Conservation (phyloP, 257 asterid genomes). For the Solanum ahanhuiri region DNA sequence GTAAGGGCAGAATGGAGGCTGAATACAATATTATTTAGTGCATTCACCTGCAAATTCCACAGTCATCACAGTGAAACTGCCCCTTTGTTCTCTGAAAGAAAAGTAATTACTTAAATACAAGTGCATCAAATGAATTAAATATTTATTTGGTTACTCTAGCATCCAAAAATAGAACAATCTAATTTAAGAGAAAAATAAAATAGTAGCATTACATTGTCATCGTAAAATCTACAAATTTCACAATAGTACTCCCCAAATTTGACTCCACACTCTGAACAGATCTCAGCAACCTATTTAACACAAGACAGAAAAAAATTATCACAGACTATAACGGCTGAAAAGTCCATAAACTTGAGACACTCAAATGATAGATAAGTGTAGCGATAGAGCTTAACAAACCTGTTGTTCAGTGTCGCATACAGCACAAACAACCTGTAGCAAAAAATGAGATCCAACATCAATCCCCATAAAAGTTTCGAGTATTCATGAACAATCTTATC, state of each 20-base stretch:
- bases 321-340: not conserved
- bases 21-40: not conserved
- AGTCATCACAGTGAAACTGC: slow-evolving; percentile 82
- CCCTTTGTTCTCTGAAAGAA: slow-evolving; percentile 41
- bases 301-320: not conserved
- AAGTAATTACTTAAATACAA: slow-evolving; percentile 11
- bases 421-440: slow-evolving; percentile 25
- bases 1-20: not conserved
- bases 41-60: slow-evolving; percentile 90
- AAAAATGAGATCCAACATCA: not conserved
- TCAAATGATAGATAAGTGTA: not conserved
- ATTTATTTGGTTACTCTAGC: not conserved
- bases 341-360: not conserved
- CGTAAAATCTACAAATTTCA: slow-evolving; percentile 64
- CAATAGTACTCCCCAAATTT: slow-evolving; percentile 91
- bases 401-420: slow-evolving; percentile 29
- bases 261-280: slow-evolving; percentile 65
- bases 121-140: not conserved
- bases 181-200: slow-evolving; percentile 1
- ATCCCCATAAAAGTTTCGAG: not conserved
- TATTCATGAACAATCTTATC: not conserved
- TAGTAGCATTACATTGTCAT: slow-evolving; percentile 56
- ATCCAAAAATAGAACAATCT: not conserved
- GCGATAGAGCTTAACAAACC: slow-evolving; percentile 4
- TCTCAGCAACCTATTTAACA: slow-evolving; percentile 37